Percentiles rank a stretch among this genome's conserved stretches.
These are phyloP conservation scores for Fusarium sp. DNA, from an alignment of 2,329 filamentous ascomycete species.

Conservation along the genomic window DNA sequence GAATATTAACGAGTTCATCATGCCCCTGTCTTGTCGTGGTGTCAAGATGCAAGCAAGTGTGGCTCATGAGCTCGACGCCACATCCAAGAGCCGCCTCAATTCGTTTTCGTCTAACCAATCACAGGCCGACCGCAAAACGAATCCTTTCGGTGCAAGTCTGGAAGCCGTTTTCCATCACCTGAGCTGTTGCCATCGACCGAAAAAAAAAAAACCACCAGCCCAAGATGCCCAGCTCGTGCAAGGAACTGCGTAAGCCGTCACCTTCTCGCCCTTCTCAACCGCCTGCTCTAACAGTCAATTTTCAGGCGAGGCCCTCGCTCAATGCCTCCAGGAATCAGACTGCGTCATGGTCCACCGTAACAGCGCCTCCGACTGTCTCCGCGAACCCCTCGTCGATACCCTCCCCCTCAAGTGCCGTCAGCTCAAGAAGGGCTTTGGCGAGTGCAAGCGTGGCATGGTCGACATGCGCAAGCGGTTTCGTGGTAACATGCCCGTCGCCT, in stretches of 20 bases:
- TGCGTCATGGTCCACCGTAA: slow-evolving; percentile 95
- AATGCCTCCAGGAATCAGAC: slow-evolving; percentile 96
- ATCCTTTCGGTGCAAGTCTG: slow-evolving; percentile 2
- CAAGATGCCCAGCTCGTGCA: slow-evolving; percentile 93
- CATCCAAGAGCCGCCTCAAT: slow-evolving; percentile 16
- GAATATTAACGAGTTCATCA: not conserved
- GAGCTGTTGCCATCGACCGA: slow-evolving; percentile 37
- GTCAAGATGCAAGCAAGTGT: not conserved
- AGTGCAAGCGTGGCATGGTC: slow-evolving; percentile 95
- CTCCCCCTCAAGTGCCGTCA: slow-evolving; percentile 92
- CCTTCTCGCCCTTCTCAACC: not conserved
- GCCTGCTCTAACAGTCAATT: slow-evolving; percentile 3
- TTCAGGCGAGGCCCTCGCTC: slow-evolving; percentile 87
- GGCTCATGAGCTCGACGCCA: slow-evolving; percentile 1
- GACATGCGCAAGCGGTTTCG: slow-evolving; percentile 99
- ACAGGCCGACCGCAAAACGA: slow-evolving; percentile 42
- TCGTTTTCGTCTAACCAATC: slow-evolving; percentile 39
- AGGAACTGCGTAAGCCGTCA: slow-evolving; percentile 85
- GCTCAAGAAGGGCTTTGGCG: slow-evolving; percentile 90
- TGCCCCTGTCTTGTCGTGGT: not conserved
- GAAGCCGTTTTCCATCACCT: slow-evolving; percentile 35
- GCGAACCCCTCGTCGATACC: slow-evolving; percentile 81
- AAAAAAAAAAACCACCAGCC: slow-evolving; percentile 18
- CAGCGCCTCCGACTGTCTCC: slow-evolving; percentile 87
- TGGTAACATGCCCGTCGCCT: slow-evolving; percentile 87